Conservation (phyloP, 1,139 yeast genomes). For the Candida albicans region DNA sequence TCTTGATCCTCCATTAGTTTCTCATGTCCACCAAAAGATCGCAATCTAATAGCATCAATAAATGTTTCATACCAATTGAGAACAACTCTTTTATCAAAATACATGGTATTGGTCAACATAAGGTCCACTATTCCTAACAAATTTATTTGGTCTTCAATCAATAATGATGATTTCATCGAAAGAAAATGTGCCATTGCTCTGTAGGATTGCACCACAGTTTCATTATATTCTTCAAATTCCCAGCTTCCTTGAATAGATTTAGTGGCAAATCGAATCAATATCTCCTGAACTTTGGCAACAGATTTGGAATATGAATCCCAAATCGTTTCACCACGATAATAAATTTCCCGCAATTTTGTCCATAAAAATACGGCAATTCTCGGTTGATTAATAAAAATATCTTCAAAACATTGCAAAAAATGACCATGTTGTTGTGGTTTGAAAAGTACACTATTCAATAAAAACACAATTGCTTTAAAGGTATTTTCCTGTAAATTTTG, state of each 20-base stretch:
- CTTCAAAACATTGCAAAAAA: slow-evolving; percentile 51
- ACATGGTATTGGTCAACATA: slow-evolving; percentile 43
- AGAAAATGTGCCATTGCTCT: slow-evolving; percentile 49
- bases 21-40: slow-evolving; percentile 53
- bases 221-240: slow-evolving; percentile 32
- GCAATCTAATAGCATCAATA: slow-evolving; percentile 51
- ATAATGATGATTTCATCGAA: slow-evolving; percentile 42
- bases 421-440: slow-evolving; percentile 63
- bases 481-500: slow-evolving; percentile 38
- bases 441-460: slow-evolving; percentile 62
- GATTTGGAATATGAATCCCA: slow-evolving; percentile 69
- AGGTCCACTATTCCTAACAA: slow-evolving; percentile 59
- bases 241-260: slow-evolving; percentile 24
- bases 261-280: slow-evolving; percentile 47
- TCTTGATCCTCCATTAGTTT: slow-evolving; percentile 35
- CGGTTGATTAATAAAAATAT: slow-evolving; percentile 37
- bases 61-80: slow-evolving; percentile 41
- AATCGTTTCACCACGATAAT: slow-evolving; percentile 49
- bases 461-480: slow-evolving; percentile 59
- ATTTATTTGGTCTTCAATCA: slow-evolving; percentile 60
- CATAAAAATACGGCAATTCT: slow-evolving; percentile 53
- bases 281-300: slow-evolving; percentile 56
- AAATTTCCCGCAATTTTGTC: slow-evolving; percentile 45
- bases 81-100: slow-evolving; percentile 40
- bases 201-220: slow-evolving; percentile 32